Conservation (phyloP, 768 basidiomycete species). For the Pisolithus marmoratus region DNA sequence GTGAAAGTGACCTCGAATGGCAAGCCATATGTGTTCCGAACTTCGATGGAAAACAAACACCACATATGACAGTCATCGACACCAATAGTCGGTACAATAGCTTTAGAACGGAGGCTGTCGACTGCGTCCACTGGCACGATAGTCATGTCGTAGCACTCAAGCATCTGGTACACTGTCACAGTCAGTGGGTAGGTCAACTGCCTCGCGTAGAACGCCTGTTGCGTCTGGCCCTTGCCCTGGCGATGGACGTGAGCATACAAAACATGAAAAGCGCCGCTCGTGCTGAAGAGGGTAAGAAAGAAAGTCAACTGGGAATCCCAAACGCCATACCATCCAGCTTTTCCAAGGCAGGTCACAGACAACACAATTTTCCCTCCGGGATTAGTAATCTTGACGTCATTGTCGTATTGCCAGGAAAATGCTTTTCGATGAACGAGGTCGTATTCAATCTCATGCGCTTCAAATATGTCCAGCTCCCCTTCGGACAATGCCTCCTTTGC, state of each 20-base stretch:
- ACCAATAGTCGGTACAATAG: conserved; percentile 24
- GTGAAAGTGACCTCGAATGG: conserved; percentile 88
- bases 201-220: conserved; percentile 73
- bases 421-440: conserved; percentile 72
- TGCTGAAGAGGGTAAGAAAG: conserved; percentile 39
- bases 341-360: conserved; percentile 75
- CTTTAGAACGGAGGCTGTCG: conserved; percentile 15
- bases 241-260: conserved; percentile 74
- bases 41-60: conserved; percentile 86
- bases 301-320: background rate
- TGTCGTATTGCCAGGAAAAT: conserved; percentile 61
- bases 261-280: conserved; percentile 71
- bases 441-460: conserved; percentile 88
- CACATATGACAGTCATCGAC: conserved; percentile 54
- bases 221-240: conserved; percentile 22
- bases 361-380: conserved; percentile 70
- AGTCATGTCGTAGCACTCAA: conserved; percentile 83
- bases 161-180: conserved; percentile 93
- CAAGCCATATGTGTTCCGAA: conserved; percentile 86
- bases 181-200: conserved; percentile 84
- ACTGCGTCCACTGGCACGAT: conserved; percentile 53
- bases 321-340: conserved; percentile 74
- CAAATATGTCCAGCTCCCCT: conserved; percentile 73
- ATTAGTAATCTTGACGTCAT: conserved; percentile 43
- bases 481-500: conserved; percentile 76